These are phyloP conservation scores for Symbiotaphrina buchneri DNA, from an alignment of 495 filamentous ascomycete species.

Conservation along the genomic window DNA sequence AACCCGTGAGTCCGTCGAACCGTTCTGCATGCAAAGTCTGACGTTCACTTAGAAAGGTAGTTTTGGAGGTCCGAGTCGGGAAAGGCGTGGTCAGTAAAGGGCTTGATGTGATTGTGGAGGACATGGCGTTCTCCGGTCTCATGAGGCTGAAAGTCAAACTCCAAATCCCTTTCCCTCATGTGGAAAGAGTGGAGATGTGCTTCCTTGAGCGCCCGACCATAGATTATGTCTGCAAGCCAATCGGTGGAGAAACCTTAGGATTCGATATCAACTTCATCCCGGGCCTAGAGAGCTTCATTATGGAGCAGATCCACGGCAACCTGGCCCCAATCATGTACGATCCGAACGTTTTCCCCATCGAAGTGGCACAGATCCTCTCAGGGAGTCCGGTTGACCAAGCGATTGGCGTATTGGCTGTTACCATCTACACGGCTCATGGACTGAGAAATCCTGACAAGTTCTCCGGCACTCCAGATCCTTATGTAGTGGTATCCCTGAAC, in stretches of 20 bases:
- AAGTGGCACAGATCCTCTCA: conserved; percentile 97
- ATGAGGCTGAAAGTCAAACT: conserved; percentile 97
- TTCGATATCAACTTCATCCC: conserved; percentile 99
- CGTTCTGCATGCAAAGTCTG: not conserved
- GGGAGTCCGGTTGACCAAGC: conserved; percentile 86
- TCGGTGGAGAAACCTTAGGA: conserved; percentile 84
- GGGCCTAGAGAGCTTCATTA: conserved; percentile 77
- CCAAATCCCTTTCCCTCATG: conserved; percentile 84
- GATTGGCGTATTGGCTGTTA: conserved; percentile 82
- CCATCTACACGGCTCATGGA: conserved; percentile 71
- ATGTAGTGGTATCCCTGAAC: conserved; percentile 72
- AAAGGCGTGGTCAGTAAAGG: conserved; percentile 93
- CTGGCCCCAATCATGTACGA: conserved; percentile 91
- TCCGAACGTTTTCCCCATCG: conserved; percentile 93
- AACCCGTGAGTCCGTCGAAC: conserved; percentile 30
- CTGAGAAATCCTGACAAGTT: conserved; percentile 93
- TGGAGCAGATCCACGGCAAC: conserved; percentile 85
- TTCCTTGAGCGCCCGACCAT: conserved; percentile 59
- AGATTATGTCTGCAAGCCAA: conserved; percentile 92
- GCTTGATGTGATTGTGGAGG: conserved; percentile 90
- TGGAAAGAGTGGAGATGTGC: conserved; percentile 78
- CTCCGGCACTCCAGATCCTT: conserved; percentile 82
- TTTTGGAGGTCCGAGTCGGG: conserved; percentile 78
- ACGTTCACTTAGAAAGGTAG: conserved; percentile 34
- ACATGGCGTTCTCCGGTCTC: conserved; percentile 82